Evolutionary conservation across 1,284 basidiomycete species (phyloP), one percentile per base, ranked within the genome.

Genomic region (Sphagnurus paluster): DNA sequence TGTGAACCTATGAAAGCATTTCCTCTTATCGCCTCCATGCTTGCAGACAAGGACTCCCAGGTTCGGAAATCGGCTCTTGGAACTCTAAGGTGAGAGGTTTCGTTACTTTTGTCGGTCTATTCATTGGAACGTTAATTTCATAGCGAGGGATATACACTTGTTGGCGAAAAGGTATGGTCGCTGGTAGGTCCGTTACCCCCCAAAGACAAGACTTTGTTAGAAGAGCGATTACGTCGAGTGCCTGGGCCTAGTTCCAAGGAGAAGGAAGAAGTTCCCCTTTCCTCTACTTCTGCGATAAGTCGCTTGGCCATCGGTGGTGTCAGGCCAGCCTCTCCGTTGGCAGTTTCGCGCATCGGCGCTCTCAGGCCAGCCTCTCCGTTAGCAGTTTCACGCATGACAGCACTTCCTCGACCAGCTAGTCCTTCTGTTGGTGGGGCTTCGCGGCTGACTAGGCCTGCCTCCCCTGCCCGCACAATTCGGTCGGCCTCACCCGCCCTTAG

Each of bases 141-240:
- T 56, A 91, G 89, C 50, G 90, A 95, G 63, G 88, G 79, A 2
- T 97, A 94, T 63, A 75, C 80, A 16, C 76, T 93, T 10, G 79
- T 90, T 14, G 93, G 94, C 17, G 93, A 97, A 56, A 88, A 84
- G 53, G 79, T 95, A 10, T 95, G 90, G 88, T 74, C 79, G 13
- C 68, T 87, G 9, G 87, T 94, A 28, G 92, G 92, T 2, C 61
- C 76, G 3, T 68, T 97, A 30, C 80, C 88, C 25, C 74, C 87
- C 1, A 96, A 95, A 63, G 93, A 96, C 58, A 91, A 89, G 64
- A 91, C 91, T 11, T 89, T 96, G 59, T 75, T 97, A 21, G 93
- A 96, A 63, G 94, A 96, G 62, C 80, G 93, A 13, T 69, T 97
- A 16, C 87, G 92, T 53, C 84, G 93, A 32, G 84, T 93, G 6